Percentiles rank a stretch among this genome's conserved stretches.
Evolutionary conservation across 2,329 filamentous ascomycete genomes (phyloP).

Genomic region (Cladophialophora exuberans): DNA sequence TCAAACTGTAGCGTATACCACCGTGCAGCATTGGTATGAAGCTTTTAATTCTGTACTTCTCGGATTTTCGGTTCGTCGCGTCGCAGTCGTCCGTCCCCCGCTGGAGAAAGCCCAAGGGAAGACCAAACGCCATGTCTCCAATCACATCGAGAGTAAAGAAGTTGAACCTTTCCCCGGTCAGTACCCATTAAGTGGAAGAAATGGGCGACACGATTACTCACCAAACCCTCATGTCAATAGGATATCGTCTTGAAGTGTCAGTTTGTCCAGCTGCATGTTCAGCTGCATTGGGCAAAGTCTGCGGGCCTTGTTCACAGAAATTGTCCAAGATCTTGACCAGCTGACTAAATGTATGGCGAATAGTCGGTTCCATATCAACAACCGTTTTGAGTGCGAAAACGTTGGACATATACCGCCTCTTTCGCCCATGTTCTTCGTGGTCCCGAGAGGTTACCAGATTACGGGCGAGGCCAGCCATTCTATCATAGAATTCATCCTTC

Average conservation of each 20-base stretch:
- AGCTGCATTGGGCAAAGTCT: not conserved
- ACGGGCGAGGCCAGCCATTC: not conserved
- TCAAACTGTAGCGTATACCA: too few species aligned
- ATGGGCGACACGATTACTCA: too few species aligned
- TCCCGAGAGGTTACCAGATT: not conserved
- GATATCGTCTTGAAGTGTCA: too few species aligned
- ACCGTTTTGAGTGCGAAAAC: not conserved
- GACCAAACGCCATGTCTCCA: not conserved
- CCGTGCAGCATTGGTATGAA: too few species aligned
- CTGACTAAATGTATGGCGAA: not conserved
- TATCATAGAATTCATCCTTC: constrained; percentile 9
- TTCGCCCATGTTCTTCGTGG: not conserved
- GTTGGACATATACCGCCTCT: not conserved
- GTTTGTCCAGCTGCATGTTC: too few species aligned
- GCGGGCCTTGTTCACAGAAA: not conserved
- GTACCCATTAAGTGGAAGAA: too few species aligned
- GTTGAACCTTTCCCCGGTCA: not conserved
- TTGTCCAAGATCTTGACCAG: not conserved
- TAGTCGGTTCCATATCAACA: not conserved
- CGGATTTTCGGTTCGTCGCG: not conserved
- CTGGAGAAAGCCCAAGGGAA: not conserved
- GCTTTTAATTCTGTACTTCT: not conserved
- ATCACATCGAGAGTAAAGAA: not conserved
- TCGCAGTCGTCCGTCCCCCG: not conserved
- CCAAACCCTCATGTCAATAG: too few species aligned